Conservation (phyloP, 2,329 filamentous ascomycete genomes). For the Pestalotiopsis sp. region DNA sequence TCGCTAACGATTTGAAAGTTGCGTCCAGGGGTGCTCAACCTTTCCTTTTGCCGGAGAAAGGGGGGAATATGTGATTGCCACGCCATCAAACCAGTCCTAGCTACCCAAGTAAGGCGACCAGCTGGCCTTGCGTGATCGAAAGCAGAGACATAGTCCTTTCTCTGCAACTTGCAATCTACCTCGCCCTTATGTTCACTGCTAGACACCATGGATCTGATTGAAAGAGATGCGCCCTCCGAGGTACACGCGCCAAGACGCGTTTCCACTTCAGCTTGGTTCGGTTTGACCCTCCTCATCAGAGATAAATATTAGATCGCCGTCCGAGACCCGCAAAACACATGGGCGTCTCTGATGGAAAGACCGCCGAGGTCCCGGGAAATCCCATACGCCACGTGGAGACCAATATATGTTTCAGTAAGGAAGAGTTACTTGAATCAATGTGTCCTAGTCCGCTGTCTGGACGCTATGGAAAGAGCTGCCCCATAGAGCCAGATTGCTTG, state of each 20-base stretch:
- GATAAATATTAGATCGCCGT: neutral
- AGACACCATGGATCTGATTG: neutral
- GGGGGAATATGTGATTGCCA: no score
- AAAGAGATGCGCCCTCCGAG: neutral
- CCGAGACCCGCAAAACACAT: neutral
- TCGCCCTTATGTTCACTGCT: neutral
- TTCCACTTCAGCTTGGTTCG: neutral
- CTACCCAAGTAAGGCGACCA: no score
- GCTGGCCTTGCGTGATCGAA: no score
- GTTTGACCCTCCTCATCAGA: no score
- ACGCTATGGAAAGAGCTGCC: neutral
- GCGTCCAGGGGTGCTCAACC: no score
- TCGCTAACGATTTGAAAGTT: no score
- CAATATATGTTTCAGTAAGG: neutral
- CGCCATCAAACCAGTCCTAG: no score
- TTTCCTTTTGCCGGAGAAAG: no score
- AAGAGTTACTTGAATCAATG: neutral
- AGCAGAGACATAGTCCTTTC: neutral
- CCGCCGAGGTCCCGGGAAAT: no score
- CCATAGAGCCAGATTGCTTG: no score
- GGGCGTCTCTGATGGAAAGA: neutral
- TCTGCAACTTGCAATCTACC: neutral
- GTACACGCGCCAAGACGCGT: neutral
- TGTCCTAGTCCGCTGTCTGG: neutral
- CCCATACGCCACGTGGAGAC: no score